A percentile compares a stretch with the other conserved stretches of the same genome.
phyloP scores from a whole-genome alignment of 2,329 filamentous ascomycete genomes.

The Dactylellina sp. region DNA sequence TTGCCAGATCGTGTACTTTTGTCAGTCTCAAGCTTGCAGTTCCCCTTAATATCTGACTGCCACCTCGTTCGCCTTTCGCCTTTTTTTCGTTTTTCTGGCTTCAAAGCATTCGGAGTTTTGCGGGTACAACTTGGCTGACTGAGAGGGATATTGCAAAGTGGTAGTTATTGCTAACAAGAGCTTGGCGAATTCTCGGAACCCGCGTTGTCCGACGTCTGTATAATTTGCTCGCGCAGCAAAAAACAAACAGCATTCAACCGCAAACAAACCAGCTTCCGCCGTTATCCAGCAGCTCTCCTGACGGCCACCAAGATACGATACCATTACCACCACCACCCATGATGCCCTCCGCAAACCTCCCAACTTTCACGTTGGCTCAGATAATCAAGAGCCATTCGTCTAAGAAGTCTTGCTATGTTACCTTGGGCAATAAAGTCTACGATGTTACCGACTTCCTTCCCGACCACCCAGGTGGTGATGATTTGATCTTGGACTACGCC shows the following conservation, averaged over 20 bases:
- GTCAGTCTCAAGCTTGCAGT: slow-evolving; percentile 17
- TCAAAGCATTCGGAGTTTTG: slow-evolving; percentile 32
- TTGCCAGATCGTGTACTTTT: slow-evolving; percentile 46
- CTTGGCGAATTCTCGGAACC: slow-evolving; percentile 28
- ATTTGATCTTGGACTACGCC: slow-evolving; percentile 88
- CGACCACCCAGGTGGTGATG: slow-evolving; percentile 88
- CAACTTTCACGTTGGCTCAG: slow-evolving; percentile 83
- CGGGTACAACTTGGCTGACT: slow-evolving; percentile 26
- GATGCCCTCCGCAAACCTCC: slow-evolving; percentile 85
- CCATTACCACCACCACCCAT: not conserved
- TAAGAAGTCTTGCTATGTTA: slow-evolving; percentile 89
- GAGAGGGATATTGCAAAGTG: slow-evolving; percentile 6
- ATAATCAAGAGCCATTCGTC: slow-evolving; percentile 80
- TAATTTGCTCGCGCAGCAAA: slow-evolving; percentile 22
- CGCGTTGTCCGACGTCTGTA: slow-evolving; percentile 43
- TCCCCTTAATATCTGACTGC: slow-evolving; percentile 47
- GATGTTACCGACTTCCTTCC: slow-evolving; percentile 92
- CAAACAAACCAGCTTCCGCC: slow-evolving; percentile 11
- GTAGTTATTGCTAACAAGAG: slow-evolving; percentile 6
- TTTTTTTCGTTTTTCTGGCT: slow-evolving; percentile 3
- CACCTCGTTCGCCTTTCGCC: slow-evolving; percentile 3
- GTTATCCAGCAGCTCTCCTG: not conserved
- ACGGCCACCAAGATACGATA: not conserved
- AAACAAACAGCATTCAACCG: slow-evolving; percentile 1
- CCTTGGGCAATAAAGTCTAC: slow-evolving; percentile 88